Base-by-base conservation (phyloP, 805 yeast species). In the Ogataea neopini region DNA sequence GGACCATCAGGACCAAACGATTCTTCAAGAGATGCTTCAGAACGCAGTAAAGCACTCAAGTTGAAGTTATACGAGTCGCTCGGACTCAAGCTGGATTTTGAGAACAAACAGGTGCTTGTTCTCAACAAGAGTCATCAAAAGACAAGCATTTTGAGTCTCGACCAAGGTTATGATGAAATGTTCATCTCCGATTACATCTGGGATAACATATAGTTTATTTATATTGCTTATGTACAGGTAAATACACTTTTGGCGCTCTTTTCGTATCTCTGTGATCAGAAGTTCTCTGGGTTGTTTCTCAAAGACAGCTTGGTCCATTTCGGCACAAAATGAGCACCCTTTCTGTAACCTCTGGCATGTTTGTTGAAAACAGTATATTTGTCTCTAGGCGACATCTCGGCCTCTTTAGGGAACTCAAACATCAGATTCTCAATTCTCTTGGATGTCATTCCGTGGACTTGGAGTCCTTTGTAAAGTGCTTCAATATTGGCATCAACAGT, bases 281-380 rank as follows among this genome's bases (percentile, higher is more conserved):
- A 84, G 62, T 83, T 76, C 50, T 76, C 76, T 38, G 97, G 97
- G 61, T 87, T 86, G 49, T 78, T 81, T 72, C 97, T 83, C 67
- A 84, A 77, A 7, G 95, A 80, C 52, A 81, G 65, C 71, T 84
- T 89, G 45, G 97, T 90, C 96, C 96, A 90, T 64, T 90, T 88
- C 17, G 97, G 96, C 36, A 85, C 86, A 66, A 82, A 72, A 62
- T 92, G 98, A 20, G 88, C 81, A 54, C 91, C 83, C 71, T 90
- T 92, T 72, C 98, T 81, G 70, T 92, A 94, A 17, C 83, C 84
- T 60, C 76, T 81, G 11, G 83, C 77, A 59, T 81, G 81, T 67
- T 79, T 85, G 69, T 81, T 83, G 71, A 87, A 92, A 1, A 89
- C 84, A 39, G 96, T 83, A 70, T 94, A 94, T 68, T 92, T 92